Conservation (phyloP, 371 early-diverging fungal species). For the Rhizomucor miehei region DNA sequence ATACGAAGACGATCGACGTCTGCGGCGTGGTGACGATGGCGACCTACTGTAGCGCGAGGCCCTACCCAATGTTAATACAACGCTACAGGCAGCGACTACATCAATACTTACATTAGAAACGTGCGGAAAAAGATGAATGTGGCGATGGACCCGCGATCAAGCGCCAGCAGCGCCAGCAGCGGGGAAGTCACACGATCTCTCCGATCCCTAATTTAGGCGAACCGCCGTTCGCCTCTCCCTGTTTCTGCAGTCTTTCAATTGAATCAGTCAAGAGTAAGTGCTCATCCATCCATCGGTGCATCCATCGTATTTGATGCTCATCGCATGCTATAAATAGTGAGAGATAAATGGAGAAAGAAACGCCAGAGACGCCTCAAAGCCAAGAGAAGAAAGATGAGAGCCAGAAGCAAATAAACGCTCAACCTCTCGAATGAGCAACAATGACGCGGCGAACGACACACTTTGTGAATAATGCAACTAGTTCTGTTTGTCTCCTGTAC, state of each 20-base stretch:
- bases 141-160: slow-evolving; percentile 1
- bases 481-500: not conserved
- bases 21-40: slow-evolving; percentile 18
- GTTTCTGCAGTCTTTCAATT: not conserved
- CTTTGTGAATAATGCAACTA: not conserved
- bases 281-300: slow-evolving; percentile 18
- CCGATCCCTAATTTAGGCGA: too few species aligned
- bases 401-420: slow-evolving; percentile 31
- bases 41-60: slow-evolving; percentile 17
- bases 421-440: not conserved
- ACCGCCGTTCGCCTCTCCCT: too few species aligned
- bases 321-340: slow-evolving; percentile 20
- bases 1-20: slow-evolving; percentile 22
- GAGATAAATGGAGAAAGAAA: slow-evolving; percentile 41
- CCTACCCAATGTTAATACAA: not conserved
- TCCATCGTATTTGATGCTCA: slow-evolving; percentile 8
- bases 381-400: slow-evolving; percentile 42
- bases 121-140: not conserved
- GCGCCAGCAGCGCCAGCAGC: not conserved
- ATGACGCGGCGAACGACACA: slow-evolving; percentile 1
- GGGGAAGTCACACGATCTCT: not conserved
- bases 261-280: slow-evolving; percentile 15
- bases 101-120: too few species aligned
- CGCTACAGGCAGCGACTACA: not conserved
- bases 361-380: slow-evolving; percentile 38